A percentile compares a stretch with the other conserved stretches of the same genome.
Conservation (phyloP, 257 asterid species). For the Datura wrightii region DNA sequence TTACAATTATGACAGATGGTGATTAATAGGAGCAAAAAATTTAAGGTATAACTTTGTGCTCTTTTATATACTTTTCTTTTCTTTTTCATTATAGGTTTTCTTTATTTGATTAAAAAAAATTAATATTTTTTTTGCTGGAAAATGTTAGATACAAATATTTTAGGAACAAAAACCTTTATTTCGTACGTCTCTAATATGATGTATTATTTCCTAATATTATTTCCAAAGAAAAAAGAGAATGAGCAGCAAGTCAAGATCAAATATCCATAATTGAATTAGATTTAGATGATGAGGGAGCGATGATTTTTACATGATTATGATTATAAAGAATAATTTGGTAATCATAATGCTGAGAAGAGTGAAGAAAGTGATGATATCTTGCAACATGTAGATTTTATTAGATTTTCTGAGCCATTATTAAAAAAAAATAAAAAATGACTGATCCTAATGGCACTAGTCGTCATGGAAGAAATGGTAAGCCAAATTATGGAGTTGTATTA, state of each 20-base stretch:
- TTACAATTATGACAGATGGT: too few species aligned
- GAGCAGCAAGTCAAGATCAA: not conserved
- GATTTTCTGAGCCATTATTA: not conserved
- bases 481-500: too few species aligned
- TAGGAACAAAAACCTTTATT: conserved; percentile 14
- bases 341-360: not conserved
- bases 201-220: conserved; percentile 13
- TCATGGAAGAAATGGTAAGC: not conserved
- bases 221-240: conserved; percentile 26
- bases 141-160: not conserved
- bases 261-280: not conserved
- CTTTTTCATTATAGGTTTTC: not conserved
- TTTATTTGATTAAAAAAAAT: not conserved
- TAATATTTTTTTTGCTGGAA: not conserved
- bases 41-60: not conserved
- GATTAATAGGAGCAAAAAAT: not conserved
- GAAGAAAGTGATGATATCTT: conserved; percentile 17
- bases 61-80: too few species aligned
- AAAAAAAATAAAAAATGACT: too few species aligned
- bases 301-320: not conserved
- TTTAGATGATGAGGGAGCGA: not conserved
- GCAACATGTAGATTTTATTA: too few species aligned
- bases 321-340: not conserved
- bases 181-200: conserved; percentile 20
- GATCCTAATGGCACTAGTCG: not conserved